Evolutionary conservation across 768 basidiomycete species (phyloP), one percentile per base, ranked within the genome.

Genomic region (Calvatia gigantea): DNA sequence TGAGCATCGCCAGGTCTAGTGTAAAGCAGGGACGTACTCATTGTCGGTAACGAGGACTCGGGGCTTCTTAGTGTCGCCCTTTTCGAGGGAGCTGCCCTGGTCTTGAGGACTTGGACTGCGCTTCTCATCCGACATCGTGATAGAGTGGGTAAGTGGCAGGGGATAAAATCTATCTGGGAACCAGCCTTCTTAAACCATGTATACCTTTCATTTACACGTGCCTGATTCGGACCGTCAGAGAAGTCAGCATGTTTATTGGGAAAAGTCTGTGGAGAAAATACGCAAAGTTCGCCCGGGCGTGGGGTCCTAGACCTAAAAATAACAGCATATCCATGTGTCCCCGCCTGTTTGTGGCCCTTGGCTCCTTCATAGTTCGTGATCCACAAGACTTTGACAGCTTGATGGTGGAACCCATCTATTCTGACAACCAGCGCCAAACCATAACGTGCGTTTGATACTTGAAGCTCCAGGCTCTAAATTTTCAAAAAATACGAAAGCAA

Each of bases 101-200:
- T 44, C 59, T 29, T 59, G 61, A 43, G 62, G 60, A 12, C n/a
- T 39, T 54, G 51, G 27, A 33, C 49, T 51, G 37, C 39, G 50
- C 37, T 65, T 65, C 47, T 63, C 60, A 23, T 62, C 61, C 43
- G 52, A 51, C 63, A 66, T 65, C 5, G 55, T 62, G 57, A 60
- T 49, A 54, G 35, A 39, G 14, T 45, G 47, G 39, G 56, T 21
- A 54, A 43, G 56, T 42, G 49, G 51, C 50, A 27, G 25, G 39
- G 42, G 44, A 42, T 19, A 39, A 55, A n/a, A n/a, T n/a, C n/a
- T n/a, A 31, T 47, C 19, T 50, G 52, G 53, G 52, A 50, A 43
- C 19, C 42, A 23, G 17, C 4, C 29, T 23, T 14, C 29, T 33
- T 15, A 23, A 8, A 23, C 41, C 33, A 43, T 52, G 11, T 52